Evolutionary conservation across 106 monocot species (phyloP).

Genomic region (Allium cepa): DNA sequence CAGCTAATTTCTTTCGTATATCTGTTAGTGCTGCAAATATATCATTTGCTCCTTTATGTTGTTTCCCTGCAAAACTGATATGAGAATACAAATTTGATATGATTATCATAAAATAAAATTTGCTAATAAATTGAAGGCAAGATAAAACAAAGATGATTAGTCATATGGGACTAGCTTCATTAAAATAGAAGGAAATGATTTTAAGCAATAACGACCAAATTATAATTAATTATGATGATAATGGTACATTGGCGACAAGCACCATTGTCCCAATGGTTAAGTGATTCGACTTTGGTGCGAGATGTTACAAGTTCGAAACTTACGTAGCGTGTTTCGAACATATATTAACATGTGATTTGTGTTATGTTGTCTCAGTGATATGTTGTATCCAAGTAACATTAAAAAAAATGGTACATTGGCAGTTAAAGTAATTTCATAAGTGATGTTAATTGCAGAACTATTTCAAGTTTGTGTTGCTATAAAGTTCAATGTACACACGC

Average conservation of each 20-base stretch:
- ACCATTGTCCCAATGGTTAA: no score
- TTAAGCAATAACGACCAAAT: neutral
- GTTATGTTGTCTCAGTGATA: no score
- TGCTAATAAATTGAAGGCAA: neutral
- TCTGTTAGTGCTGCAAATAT: slow-evolving; percentile 60
- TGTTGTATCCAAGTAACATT: no score
- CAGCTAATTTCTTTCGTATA: slow-evolving; percentile 61
- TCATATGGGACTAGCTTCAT: neutral
- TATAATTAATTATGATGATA: neutral
- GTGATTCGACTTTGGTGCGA: no score
- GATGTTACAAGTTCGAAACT: no score
- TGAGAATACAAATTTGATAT: neutral
- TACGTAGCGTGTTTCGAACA: no score
- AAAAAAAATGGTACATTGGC: neutral
- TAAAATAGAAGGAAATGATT: neutral
- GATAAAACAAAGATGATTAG: neutral
- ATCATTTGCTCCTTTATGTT: slow-evolving; percentile 36
- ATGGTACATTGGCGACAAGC: neutral
- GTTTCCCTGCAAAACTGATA: slow-evolving; percentile 66
- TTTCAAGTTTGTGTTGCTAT: neutral
- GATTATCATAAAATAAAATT: neutral
- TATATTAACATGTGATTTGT: no score
- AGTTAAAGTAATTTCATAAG: neutral
- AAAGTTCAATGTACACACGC: neutral
- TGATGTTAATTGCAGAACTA: neutral